These are phyloP conservation scores for Apiospora phragmitis DNA, from an alignment of 2,329 filamentous ascomycete species.

Conservation along the genomic window DNA sequence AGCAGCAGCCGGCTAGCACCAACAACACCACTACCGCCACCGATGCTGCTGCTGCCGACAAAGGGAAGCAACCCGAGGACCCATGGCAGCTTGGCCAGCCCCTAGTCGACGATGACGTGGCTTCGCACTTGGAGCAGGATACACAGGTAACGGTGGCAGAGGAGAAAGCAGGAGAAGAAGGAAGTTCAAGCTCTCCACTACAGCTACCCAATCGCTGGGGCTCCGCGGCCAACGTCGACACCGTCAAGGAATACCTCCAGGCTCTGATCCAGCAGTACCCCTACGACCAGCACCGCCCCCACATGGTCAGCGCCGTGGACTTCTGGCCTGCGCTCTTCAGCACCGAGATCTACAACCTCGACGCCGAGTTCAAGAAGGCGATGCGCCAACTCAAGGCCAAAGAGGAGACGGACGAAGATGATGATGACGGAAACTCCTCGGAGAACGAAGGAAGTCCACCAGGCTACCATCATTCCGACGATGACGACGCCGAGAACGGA, in stretches of 20 bases:
- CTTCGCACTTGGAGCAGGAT: background rate
- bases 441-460: background rate
- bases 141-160: background rate
- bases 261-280: conserved; percentile 76
- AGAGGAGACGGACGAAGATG: conserved; percentile 17
- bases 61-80: background rate
- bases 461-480: conserved; percentile 1
- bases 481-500: conserved; percentile 23
- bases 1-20: background rate
- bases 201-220: conserved; percentile 38
- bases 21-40: background rate
- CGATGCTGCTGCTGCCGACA: background rate
- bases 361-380: conserved; percentile 56
- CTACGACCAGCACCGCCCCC: conserved; percentile 61
- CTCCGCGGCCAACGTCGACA: conserved; percentile 44
- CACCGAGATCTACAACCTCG: conserved; percentile 76
- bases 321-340: conserved; percentile 83
- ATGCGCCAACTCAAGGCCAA: conserved; percentile 36
- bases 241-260: conserved; percentile 67
- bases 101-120: background rate
- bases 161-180: conserved; percentile 6
- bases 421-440: conserved; percentile 18
- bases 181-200: background rate
- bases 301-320: conserved; percentile 64
- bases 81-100: background rate